These are phyloP conservation scores for Macrophomina pseudophaseolina DNA, from an alignment of 2,329 filamentous ascomycete species.

Conservation along the genomic window DNA sequence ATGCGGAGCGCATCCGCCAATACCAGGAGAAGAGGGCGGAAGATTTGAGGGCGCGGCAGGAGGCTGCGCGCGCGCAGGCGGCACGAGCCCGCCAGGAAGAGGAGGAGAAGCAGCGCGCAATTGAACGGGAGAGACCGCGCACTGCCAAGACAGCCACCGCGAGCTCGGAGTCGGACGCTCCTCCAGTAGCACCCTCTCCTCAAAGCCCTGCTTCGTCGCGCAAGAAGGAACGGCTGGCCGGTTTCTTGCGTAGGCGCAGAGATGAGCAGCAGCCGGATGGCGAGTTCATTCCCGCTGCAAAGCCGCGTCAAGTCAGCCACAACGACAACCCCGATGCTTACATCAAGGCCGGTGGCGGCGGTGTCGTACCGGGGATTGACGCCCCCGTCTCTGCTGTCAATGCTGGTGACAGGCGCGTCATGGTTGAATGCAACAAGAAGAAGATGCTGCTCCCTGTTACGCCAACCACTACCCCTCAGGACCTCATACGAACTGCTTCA, in stretches of 20 bases:
- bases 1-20: conserved; percentile 32
- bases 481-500: conserved; percentile 72
- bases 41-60: conserved; percentile 36
- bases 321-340: conserved; percentile 25
- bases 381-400: conserved; percentile 82
- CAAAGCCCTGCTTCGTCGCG: conserved; percentile 6
- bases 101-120: conserved; percentile 26
- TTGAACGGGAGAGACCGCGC: conserved; percentile 14
- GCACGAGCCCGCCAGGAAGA: conserved; percentile 39
- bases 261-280: conserved; percentile 35
- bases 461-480: conserved; percentile 73
- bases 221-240: conserved; percentile 35
- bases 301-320: conserved; percentile 35
- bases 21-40: conserved; percentile 33
- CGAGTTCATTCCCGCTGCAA: conserved; percentile 31
- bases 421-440: conserved; percentile 73
- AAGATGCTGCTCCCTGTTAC: conserved; percentile 74
- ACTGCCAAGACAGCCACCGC: conserved; percentile 7
- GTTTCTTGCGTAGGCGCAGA: conserved; percentile 42
- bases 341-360: conserved; percentile 53
- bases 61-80: conserved; percentile 38
- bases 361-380: conserved; percentile 65
- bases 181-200: conserved; percentile 5
- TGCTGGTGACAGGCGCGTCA: conserved; percentile 74
- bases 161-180: background rate